Percentiles rank a stretch among this genome's conserved stretches.
Conservation (phyloP, 2,329 filamentous ascomycete genomes). For the Colletotrichum lindemuthianum region DNA sequence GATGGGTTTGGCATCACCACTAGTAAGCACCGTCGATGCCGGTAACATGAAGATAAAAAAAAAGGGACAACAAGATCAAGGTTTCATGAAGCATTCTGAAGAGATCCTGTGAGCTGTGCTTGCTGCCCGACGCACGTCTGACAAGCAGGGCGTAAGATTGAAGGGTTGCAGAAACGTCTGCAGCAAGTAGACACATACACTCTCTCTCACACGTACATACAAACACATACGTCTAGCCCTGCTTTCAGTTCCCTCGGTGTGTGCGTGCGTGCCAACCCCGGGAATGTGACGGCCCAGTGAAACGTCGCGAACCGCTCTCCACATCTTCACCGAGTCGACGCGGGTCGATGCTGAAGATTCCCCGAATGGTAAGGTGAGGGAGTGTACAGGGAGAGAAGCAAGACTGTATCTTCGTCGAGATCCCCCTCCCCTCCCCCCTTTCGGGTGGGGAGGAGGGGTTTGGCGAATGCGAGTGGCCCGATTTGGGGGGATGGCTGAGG, state of each 20-base stretch:
- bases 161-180: too few relatives aligned
- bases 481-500: constrained; percentile 4
- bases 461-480: neutral
- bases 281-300: constrained; percentile 31
- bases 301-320: constrained; percentile 12
- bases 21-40: neutral
- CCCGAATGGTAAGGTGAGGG: neutral
- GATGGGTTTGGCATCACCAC: too few relatives aligned
- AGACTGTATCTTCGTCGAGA: too few relatives aligned
- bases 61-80: constrained; percentile 9
- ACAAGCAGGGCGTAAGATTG: constrained; percentile 3
- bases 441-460: too few relatives aligned
- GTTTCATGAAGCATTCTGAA: neutral
- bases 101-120: constrained; percentile 22
- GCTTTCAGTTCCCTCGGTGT: constrained; percentile 11
- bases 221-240: too few relatives aligned
- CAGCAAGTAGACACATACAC: too few relatives aligned
- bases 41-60: neutral
- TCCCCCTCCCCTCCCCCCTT: too few relatives aligned
- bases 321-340: constrained; percentile 33
- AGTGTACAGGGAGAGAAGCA: neutral
- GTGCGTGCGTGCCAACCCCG: neutral
- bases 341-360: constrained; percentile 17
- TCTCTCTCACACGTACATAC: too few relatives aligned
- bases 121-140: constrained; percentile 32